Conservation (phyloP, 305 asterid species). For the Salvia sclarea region DNA sequence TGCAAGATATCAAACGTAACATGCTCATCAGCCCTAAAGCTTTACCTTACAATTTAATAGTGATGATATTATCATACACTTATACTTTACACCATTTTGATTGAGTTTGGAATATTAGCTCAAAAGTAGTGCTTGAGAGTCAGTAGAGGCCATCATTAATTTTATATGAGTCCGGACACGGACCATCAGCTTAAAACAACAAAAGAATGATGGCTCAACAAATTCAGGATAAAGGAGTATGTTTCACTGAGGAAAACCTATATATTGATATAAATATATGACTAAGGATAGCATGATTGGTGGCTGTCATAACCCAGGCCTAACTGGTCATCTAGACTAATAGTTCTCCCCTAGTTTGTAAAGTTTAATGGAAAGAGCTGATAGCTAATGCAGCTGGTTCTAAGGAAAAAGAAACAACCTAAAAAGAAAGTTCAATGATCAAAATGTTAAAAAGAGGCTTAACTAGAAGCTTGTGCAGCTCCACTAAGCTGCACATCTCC, state of each 20-base stretch:
- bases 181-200: neutral
- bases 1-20: neutral
- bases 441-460: neutral
- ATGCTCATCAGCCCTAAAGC: conserved; percentile 4
- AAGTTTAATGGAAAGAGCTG: neutral
- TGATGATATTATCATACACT: neutral
- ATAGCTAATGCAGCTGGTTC: neutral
- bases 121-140: conserved; percentile 11
- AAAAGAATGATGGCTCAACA: neutral
- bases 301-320: conserved; percentile 13
- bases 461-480: conserved; percentile 19
- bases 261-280: conserved; percentile 4
- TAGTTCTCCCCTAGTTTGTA: neutral
- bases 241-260: neutral
- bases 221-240: conserved; percentile 1
- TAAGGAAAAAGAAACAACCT: neutral
- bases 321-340: conserved; percentile 10
- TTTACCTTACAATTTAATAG: neutral
- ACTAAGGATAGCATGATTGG: neutral
- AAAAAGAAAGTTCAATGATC: neutral
- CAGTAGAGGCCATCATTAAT: neutral
- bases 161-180: neutral
- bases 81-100: neutral
- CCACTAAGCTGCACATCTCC: neutral
- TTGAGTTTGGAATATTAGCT: neutral